phyloP scores from a whole-genome alignment of 140 eudicot species.

The Artemisia princeps region DNA sequence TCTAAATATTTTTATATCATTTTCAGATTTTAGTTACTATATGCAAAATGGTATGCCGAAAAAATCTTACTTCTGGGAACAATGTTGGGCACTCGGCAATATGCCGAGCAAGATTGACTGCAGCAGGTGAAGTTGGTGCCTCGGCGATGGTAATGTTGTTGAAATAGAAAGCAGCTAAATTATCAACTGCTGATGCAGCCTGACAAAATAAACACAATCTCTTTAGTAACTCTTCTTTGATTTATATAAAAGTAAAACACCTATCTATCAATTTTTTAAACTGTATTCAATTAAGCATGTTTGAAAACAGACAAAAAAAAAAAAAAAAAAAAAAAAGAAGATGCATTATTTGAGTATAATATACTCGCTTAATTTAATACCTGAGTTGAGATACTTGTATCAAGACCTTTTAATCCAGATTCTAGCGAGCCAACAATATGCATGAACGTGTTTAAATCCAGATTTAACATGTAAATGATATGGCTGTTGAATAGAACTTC shows the following conservation, averaged over 20 bases:
- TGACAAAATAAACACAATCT: constrained; percentile 22
- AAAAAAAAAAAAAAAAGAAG: too few species aligned
- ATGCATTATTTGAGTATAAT: not conserved
- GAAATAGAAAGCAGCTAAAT: constrained; percentile 87
- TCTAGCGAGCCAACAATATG: constrained; percentile 84
- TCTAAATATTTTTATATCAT: not conserved
- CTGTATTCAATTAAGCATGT: too few species aligned
- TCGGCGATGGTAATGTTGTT: constrained; percentile 77
- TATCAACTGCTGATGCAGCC: constrained; percentile 91
- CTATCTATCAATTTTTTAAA: too few species aligned
- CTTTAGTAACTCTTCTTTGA: too few species aligned
- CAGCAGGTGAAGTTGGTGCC: constrained; percentile 74
- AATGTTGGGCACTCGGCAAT: constrained; percentile 68
- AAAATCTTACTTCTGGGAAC: constrained; percentile 68
- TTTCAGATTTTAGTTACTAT: not conserved
- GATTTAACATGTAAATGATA: constrained; percentile 53
- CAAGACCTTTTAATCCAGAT: constrained; percentile 81
- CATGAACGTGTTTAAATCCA: constrained; percentile 68
- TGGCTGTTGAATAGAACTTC: constrained; percentile 77
- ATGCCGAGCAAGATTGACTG: constrained; percentile 70
- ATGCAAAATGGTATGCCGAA: not conserved
- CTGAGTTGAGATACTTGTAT: constrained; percentile 75
- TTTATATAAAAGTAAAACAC: too few species aligned
- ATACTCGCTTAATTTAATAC: constrained; percentile 31
- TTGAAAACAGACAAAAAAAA: too few species aligned